A percentile compares a stretch with the other conserved stretches of the same genome.
Conservation (phyloP, 805 yeast species). For the Lachancea lanzarotensis region DNA sequence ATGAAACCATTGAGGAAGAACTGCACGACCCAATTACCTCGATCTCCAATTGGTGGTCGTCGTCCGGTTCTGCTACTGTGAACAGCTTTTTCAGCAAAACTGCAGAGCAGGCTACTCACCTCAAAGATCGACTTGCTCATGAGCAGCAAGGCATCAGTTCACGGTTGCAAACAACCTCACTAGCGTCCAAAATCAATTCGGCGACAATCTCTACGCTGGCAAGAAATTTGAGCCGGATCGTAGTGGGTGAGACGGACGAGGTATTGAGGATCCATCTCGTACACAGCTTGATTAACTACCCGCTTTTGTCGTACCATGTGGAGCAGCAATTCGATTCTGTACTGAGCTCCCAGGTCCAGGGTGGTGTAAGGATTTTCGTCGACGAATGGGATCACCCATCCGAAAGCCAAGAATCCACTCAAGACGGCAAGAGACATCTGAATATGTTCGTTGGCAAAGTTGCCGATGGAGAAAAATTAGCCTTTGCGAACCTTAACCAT, state of each 20-base stretch:
- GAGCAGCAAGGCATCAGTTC: conserved; percentile 31
- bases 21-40: conserved; percentile 57
- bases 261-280: conserved; percentile 54
- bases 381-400: conserved; percentile 43
- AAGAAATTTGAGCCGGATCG: conserved; percentile 28
- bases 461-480: conserved; percentile 81
- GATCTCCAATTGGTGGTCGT: conserved; percentile 69
- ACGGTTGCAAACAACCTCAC: conserved; percentile 30
- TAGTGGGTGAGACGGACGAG: conserved; percentile 42
- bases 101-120: conserved; percentile 39
- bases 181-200: conserved; percentile 22
- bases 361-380: conserved; percentile 59
- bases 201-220: conserved; percentile 28
- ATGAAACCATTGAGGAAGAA: conserved; percentile 20
- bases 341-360: conserved; percentile 66
- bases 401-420: conserved; percentile 19
- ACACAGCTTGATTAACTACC: conserved; percentile 58
- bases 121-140: conserved; percentile 33
- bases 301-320: conserved; percentile 39
- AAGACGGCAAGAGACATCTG: conserved; percentile 38
- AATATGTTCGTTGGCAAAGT: conserved; percentile 70
- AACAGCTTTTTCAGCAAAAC: conserved; percentile 62
- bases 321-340: conserved; percentile 53
- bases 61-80: conserved; percentile 60
- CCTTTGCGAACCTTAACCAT: conserved; percentile 78